Base-by-base conservation (phyloP, 1,284 basidiomycete species). In the Serendipita sp. region DNA sequence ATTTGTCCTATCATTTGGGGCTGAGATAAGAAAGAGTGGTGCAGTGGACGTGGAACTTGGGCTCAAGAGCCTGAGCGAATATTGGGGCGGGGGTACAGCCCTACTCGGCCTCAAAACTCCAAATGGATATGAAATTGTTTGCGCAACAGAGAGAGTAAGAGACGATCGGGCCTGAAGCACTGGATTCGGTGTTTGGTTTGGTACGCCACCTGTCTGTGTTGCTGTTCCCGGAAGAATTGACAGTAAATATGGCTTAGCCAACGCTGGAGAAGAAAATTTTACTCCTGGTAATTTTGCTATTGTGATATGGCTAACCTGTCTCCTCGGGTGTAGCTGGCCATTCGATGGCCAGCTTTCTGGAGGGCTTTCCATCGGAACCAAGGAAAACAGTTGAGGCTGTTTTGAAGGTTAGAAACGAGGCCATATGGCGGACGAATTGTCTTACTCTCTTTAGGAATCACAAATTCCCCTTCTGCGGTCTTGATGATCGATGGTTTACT, bases 251-350 rank as follows among this genome's bases (percentile, higher is more conserved):
- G 93, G 93, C 68, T 85, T 87, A 41, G 88, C 76, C 65, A 85
- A 89, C 0, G 84, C 91, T 90, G 66, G 6, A 38, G 1, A 47
- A 32, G 26, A 45, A 2, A 42, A 34, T 13, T 3, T 8, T 2
- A 53, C 34, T 10, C 63, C 47, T 6, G 1, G 12, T 5, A 38
- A 13, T 38, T 13, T 13, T 38, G 38, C 6, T 38, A 43, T 3
- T 49, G 44, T 1, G 53, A 35, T 41, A 30, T 43, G 61, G 63
- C 78, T 68, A 66, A 87, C 88, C 80, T 60, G 89, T 78, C 65
- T 93, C 90, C 68, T 94, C 91, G 38, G 91, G 93, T 44, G 85
- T 79, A 15, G 80, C 79, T 1, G 86, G 82, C 91, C 90, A 96
- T 66, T 85, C 82, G 3, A 95, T 77, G 1, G 79, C 80, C 29